These are phyloP conservation scores for Papiliotrema flavescens DNA, from an alignment of 1,284 basidiomycete genomes.

Conservation along the genomic window DNA sequence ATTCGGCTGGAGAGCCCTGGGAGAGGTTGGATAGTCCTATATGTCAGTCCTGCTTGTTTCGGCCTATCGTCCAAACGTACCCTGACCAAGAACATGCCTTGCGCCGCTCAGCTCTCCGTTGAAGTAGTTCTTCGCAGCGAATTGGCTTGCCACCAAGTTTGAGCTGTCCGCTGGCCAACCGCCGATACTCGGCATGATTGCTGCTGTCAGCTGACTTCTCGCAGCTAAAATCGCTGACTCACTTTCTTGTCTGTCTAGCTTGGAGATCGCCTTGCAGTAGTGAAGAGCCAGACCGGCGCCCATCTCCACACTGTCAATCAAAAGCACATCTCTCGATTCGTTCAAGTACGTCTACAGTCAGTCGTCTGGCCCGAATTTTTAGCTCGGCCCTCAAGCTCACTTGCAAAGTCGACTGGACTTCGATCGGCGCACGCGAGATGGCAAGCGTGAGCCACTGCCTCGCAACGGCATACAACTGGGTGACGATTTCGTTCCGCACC, in stretches of 20 bases:
- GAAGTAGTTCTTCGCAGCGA: slow-evolving; percentile 80
- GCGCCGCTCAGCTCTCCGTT: slow-evolving; percentile 81
- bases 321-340: slow-evolving; percentile 63
- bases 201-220: slow-evolving; percentile 11
- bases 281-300: slow-evolving; percentile 84
- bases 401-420: slow-evolving; percentile 87
- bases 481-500: slow-evolving; percentile 78
- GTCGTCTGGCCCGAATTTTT: neutral
- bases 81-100: slow-evolving; percentile 56
- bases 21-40: slow-evolving; percentile 57
- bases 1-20: slow-evolving; percentile 59
- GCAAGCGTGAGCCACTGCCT: slow-evolving; percentile 81
- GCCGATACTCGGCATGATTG: slow-evolving; percentile 46
- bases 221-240: slow-evolving; percentile 12
- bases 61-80: slow-evolving; percentile 11
- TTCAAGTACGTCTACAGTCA: slow-evolving; percentile 70
- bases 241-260: slow-evolving; percentile 75
- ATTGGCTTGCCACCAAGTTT: slow-evolving; percentile 70
- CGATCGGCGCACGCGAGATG: slow-evolving; percentile 81
- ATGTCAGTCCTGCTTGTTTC: neutral
- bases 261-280: slow-evolving; percentile 74
- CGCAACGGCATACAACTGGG: slow-evolving; percentile 68
- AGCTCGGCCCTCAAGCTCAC: slow-evolving; percentile 46
- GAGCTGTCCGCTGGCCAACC: slow-evolving; percentile 63
- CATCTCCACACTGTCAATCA: slow-evolving; percentile 73